Percentiles rank a stretch among this genome's conserved stretches.
phyloP scores from a whole-genome alignment of 345 rosid genomes.

The Brassica rapa region DNA sequence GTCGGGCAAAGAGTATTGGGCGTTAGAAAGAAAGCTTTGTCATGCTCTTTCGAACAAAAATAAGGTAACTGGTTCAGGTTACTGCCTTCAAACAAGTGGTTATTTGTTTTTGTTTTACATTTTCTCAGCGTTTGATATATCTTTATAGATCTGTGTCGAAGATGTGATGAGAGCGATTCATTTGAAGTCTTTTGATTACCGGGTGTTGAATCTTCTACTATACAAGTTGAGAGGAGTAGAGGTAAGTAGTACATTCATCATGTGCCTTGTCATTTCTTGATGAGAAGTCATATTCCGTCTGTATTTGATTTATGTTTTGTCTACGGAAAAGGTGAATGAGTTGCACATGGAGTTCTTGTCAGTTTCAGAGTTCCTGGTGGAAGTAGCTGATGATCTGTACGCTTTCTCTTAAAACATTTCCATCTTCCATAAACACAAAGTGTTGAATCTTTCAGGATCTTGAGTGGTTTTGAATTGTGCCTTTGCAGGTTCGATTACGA shows the following conservation, averaged over 20 bases:
- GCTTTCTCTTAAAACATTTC: conserved; percentile 19
- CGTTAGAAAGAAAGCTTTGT: conserved; percentile 87
- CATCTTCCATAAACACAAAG: conserved; percentile 37
- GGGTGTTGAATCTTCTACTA: conserved; percentile 77
- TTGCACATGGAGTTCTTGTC: conserved; percentile 89
- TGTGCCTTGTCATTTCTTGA: neutral
- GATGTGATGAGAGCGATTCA: conserved; percentile 76
- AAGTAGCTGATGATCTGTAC: conserved; percentile 88
- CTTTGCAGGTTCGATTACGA: conserved; percentile 77
- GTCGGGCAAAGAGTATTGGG: conserved; percentile 82
- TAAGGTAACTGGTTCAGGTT: conserved; percentile 45
- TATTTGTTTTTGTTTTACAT: neutral
- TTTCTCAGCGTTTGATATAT: neutral
- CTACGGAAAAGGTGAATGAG: conserved; percentile 65
- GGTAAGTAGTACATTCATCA: conserved; percentile 42
- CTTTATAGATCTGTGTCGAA: conserved; percentile 54
- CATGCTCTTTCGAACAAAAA: conserved; percentile 51
- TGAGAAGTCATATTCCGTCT: neutral
- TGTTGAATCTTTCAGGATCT: conserved; percentile 15
- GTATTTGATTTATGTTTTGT: neutral
- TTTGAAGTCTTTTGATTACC: conserved; percentile 87
- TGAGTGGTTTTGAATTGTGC: conserved; percentile 19
- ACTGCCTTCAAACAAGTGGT: conserved; percentile 1
- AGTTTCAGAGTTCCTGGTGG: conserved; percentile 79
- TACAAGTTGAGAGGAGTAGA: conserved; percentile 73